Evolutionary conservation across 208 protist species (phyloP).

Genomic region (Wallacemonas sp.): DNA sequence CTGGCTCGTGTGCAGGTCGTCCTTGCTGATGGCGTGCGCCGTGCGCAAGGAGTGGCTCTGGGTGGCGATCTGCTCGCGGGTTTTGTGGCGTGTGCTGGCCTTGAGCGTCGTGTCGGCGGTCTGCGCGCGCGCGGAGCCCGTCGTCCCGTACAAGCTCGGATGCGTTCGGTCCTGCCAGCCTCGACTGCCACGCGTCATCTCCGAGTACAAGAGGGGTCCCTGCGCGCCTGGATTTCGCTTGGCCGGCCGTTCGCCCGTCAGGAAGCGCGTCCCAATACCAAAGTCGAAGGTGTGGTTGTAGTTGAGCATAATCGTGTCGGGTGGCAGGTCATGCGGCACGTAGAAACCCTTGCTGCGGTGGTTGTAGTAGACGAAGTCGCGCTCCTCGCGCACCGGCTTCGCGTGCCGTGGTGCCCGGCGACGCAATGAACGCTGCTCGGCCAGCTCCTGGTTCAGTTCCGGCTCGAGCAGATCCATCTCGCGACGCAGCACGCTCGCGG

Average conservation of each 20-base stretch:
- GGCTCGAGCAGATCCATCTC: slow-evolving; percentile 63
- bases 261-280: slow-evolving; percentile 76
- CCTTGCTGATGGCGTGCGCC: slow-evolving; percentile 42
- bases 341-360: slow-evolving; percentile 85
- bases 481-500: slow-evolving; percentile 30
- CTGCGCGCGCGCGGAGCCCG: neutral
- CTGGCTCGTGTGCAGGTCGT: slow-evolving; percentile 55
- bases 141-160: neutral
- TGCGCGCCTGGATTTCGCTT: slow-evolving; percentile 40
- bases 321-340: slow-evolving; percentile 61
- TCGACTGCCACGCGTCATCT: slow-evolving; percentile 21
- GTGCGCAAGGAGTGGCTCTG: slow-evolving; percentile 51
- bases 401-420: slow-evolving; percentile 51
- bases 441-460: slow-evolving; percentile 46
- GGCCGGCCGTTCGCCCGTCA: slow-evolving; percentile 21
- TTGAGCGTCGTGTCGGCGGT: neutral
- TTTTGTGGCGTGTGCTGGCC: slow-evolving; percentile 6
- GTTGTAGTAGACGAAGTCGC: slow-evolving; percentile 85
- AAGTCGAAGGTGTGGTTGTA: slow-evolving; percentile 90
- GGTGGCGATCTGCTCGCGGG: slow-evolving; percentile 36
- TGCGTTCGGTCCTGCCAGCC: neutral
- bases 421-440: slow-evolving; percentile 34
- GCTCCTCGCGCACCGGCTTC: slow-evolving; percentile 33
- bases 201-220: slow-evolving; percentile 21
- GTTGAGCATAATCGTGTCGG: slow-evolving; percentile 53